Evolutionary conservation across 1,139 yeast genomes (phyloP).

Genomic region (Scheffersomyces cryptocercus): DNA sequence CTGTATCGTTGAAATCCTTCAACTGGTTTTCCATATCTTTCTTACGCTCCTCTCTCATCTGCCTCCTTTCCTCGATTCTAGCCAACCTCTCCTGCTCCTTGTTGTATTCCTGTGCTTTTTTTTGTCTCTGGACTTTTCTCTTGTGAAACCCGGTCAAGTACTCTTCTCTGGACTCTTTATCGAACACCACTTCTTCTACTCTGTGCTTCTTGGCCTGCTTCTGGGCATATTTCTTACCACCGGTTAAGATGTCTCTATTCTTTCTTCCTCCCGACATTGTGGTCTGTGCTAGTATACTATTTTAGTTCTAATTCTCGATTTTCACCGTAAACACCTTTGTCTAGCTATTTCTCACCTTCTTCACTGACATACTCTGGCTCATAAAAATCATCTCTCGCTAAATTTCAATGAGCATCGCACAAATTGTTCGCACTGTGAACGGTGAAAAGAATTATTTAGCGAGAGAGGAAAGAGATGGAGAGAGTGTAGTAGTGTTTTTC

Average conservation of each 20-base stretch:
- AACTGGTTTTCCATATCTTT: conserved; percentile 63
- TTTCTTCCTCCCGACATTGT: conserved; percentile 19
- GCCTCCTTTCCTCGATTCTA: conserved; percentile 74
- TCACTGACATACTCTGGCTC: background rate
- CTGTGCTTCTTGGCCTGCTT: conserved; percentile 64
- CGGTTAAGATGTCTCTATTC: conserved; percentile 87
- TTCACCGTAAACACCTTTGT: too few species aligned
- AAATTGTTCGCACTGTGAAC: background rate
- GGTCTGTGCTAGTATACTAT: background rate
- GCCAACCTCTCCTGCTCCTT: conserved; percentile 76
- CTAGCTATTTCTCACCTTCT: background rate
- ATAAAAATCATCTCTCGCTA: conserved; percentile 7
- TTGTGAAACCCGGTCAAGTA: conserved; percentile 95
- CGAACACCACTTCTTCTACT: conserved; percentile 80
- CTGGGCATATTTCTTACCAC: conserved; percentile 78
- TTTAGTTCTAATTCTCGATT: too few species aligned
- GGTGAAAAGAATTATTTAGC: too few species aligned
- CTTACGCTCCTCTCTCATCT: conserved; percentile 68
- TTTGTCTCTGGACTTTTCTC: conserved; percentile 83
- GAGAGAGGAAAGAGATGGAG: too few species aligned
- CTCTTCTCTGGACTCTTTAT: conserved; percentile 70
- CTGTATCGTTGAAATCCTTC: conserved; percentile 56
- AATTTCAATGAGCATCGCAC: conserved; percentile 17
- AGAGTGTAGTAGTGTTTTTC: too few species aligned
- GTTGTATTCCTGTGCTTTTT: conserved; percentile 73